Base-by-base conservation (phyloP, 2,329 filamentous ascomycete genomes). In the Pseudogymnoascus sp. region DNA sequence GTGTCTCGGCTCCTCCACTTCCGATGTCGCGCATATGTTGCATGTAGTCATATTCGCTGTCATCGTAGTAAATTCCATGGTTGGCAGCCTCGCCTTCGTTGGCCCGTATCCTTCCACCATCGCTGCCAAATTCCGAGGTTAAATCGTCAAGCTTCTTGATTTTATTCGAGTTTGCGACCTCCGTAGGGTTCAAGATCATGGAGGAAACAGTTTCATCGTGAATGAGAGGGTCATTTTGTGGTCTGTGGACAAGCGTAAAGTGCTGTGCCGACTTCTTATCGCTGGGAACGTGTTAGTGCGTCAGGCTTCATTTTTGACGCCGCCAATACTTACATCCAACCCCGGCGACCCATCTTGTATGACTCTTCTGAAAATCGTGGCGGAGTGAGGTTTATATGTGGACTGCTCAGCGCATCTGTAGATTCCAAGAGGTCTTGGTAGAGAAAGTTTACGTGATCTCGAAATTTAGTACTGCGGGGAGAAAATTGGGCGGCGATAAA, bases 31-130 rank as follows among this genome's bases (percentile, higher is more conserved):
- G 89, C 82, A 99, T 80, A 77, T 99, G 95, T 76, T 99, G 95
- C 95, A 99, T 99, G 78, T 99, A 99, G 77, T 99, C 95, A 77
- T 99, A 99, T 72, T 91, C 85, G 67, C 90, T 89, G 77, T 99
- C 95, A 76, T 99, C 96, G 75, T 84, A 99, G 80, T 90, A 99
- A 67, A 99, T 85, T 67, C 95, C 95, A 76, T 97, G 86, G 74
- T 90, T 90, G 68, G 96, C 95, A 7, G 96, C 95, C 78, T 99
- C 93, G 70, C 96, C 96, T 77, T 99, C 95, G 75, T 99, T 97
- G 63, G 85, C 84, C 69, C 93, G 87, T 68, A 96, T 86, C 36
- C 34, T 18, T 43, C 81, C 79, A 21, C 82, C 80, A 34, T 88
- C 85, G 36, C 83, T 79, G 1, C 89, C 89, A 60, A 97, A 87